Evolutionary conservation across 164 flowering plant species (phyloP).

Genomic region (Houttuynia cordata): DNA sequence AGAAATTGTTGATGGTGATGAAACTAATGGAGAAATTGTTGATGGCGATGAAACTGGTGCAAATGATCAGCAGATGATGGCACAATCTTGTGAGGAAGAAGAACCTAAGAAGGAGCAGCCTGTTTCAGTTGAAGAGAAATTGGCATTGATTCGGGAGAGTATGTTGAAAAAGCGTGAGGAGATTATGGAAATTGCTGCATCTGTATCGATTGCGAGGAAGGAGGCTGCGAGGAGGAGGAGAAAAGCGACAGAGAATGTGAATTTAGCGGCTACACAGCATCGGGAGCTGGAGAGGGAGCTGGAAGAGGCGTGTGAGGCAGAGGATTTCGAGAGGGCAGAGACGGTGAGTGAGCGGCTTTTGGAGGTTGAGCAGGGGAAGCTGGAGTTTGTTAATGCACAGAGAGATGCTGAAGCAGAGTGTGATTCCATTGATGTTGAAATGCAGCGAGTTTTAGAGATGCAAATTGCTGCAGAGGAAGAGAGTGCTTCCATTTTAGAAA

Average conservation of each 20-base stretch:
- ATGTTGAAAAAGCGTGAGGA: constrained; percentile 30
- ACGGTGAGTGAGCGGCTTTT: constrained; percentile 52
- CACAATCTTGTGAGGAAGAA: not conserved
- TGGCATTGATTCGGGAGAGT: constrained; percentile 24
- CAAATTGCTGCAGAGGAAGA: constrained; percentile 69
- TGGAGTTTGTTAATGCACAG: constrained; percentile 15
- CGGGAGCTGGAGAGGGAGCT: constrained; percentile 47
- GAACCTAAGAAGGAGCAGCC: not conserved
- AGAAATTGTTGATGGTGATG: too few species aligned
- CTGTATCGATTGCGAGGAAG: constrained; percentile 39
- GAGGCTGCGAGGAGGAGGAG: constrained; percentile 43
- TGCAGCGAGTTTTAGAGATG: constrained; percentile 39
- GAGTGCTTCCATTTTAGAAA: constrained; percentile 34
- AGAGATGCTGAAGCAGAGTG: constrained; percentile 50
- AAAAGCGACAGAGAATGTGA: constrained; percentile 35
- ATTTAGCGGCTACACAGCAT: constrained; percentile 26
- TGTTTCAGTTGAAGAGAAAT: constrained; percentile 18
- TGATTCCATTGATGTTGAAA: constrained; percentile 41
- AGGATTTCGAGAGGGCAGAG: constrained; percentile 78
- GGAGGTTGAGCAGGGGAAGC: constrained; percentile 45
- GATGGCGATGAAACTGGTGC: not conserved
- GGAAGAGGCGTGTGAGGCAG: constrained; percentile 69
- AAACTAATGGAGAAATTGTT: not conserved
- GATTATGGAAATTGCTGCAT: constrained; percentile 25
- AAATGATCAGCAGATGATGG: too few species aligned